These are phyloP conservation scores for Erodium chrysanthum DNA, from an alignment of 441 rosid species.

Conservation along the genomic window DNA sequence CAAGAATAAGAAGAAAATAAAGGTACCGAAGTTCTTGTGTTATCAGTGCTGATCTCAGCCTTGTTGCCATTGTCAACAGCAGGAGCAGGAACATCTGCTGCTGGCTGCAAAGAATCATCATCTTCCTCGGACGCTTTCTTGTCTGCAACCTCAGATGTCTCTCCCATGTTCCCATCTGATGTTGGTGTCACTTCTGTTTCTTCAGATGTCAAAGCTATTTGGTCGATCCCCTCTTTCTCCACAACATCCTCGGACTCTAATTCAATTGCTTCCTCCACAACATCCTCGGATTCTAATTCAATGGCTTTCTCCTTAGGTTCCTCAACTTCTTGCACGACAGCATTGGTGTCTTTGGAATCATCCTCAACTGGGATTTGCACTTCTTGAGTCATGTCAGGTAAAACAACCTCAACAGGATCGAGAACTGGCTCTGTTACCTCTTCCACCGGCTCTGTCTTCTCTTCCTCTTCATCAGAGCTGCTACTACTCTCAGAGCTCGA, in stretches of 20 bases:
- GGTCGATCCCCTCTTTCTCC: constrained; percentile 7
- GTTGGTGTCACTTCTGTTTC: constrained; percentile 8
- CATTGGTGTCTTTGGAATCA: constrained; percentile 9
- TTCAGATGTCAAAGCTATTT: neutral
- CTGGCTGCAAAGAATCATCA: constrained; percentile 9
- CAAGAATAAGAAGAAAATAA: neutral
- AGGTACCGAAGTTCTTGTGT: constrained; percentile 30
- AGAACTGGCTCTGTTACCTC: constrained; percentile 10
- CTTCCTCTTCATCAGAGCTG: constrained; percentile 19
- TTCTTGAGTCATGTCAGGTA: constrained; percentile 12
- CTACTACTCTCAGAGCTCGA: constrained; percentile 12
- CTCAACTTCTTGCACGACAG: constrained; percentile 10
- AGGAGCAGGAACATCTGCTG: constrained; percentile 15
- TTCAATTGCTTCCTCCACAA: neutral
- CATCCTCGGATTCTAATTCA: constrained; percentile 16
- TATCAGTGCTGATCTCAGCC: constrained; percentile 18
- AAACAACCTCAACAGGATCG: constrained; percentile 17
- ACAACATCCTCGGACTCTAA: constrained; percentile 18
- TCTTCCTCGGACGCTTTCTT: constrained; percentile 11
- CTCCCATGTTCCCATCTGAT: constrained; percentile 16
- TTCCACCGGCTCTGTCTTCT: constrained; percentile 7
- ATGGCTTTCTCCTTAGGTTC: too few species aligned
- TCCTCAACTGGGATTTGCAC: constrained; percentile 19
- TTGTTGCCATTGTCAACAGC: constrained; percentile 19
- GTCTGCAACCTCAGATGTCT: constrained; percentile 15